phyloP scores from a whole-genome alignment of 306 rosid species.

The Begonia loranthoides region DNA sequence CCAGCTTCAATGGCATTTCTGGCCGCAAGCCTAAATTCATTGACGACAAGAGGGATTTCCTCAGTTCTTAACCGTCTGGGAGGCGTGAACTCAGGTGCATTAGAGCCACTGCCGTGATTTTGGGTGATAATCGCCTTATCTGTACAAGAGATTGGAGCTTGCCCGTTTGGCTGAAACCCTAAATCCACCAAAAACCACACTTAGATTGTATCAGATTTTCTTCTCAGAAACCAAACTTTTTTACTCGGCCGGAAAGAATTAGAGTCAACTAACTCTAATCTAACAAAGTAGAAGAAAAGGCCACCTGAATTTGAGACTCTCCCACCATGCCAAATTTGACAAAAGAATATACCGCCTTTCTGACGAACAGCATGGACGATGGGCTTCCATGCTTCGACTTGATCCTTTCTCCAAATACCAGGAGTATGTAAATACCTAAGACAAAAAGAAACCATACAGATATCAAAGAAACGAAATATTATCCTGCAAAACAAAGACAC shows the following conservation, averaged over 20 bases:
- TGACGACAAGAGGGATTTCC: slow-evolving; percentile 44
- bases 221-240: no score
- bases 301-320: slow-evolving; percentile 27
- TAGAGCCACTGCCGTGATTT: slow-evolving; percentile 18
- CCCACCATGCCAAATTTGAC: slow-evolving; percentile 33
- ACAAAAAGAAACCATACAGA: neutral
- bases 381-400: slow-evolving; percentile 42
- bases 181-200: no score
- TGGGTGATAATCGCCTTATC: slow-evolving; percentile 33
- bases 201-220: no score
- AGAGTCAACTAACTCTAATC: no score
- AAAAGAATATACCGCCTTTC: slow-evolving; percentile 32
- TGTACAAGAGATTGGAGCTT: slow-evolving; percentile 45
- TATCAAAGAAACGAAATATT: neutral
- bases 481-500: neutral
- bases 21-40: slow-evolving; percentile 45
- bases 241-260: no score
- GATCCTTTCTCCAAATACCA: slow-evolving; percentile 38
- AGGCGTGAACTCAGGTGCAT: slow-evolving; percentile 23
- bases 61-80: slow-evolving; percentile 42
- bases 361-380: slow-evolving; percentile 37
- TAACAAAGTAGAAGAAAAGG: neutral
- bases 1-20: slow-evolving; percentile 71
- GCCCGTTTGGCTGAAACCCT: slow-evolving; percentile 35
- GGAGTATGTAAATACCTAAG: slow-evolving; percentile 22